phyloP scores from a whole-genome alignment of 2,329 filamentous ascomycete species.

The Exophiala aquamarina region DNA sequence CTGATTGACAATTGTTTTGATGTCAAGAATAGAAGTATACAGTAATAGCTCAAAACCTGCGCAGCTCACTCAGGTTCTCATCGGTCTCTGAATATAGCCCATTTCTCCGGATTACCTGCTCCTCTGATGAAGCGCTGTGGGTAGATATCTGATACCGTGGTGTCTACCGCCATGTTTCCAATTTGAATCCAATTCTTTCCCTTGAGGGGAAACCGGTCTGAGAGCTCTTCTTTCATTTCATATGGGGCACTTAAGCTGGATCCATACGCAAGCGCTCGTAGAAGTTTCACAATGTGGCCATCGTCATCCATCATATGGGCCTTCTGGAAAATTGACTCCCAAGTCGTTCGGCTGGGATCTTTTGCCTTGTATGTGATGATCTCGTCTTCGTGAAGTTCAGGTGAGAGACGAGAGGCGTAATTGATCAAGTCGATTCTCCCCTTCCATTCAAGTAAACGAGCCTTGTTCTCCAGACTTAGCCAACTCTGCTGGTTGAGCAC shows the following conservation, averaged over 20 bases:
- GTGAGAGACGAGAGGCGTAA: conserved; percentile 52
- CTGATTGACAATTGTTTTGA: no score
- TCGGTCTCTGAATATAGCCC: not conserved
- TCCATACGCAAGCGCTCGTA: conserved; percentile 5
- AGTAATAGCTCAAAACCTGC: no score
- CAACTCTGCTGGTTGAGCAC: conserved; percentile 54
- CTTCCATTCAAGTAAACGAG: conserved; percentile 77
- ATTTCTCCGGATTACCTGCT: not conserved
- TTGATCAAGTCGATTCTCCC: conserved; percentile 70
- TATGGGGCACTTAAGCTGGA: not conserved
- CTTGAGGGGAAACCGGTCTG: conserved; percentile 3
- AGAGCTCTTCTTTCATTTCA: not conserved
- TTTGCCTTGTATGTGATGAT: conserved; percentile 3
- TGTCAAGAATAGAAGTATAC: no score
- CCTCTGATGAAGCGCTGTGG: not conserved
- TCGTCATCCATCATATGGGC: conserved; percentile 4
- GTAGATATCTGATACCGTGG: conserved; percentile 1
- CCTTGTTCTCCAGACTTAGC: conserved; percentile 60
- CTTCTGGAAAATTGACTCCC: not conserved
- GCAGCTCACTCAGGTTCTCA: not conserved
- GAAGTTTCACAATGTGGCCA: conserved; percentile 6
- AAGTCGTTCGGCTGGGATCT: not conserved
- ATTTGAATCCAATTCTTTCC: not conserved
- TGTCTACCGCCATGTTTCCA: conserved; percentile 8
- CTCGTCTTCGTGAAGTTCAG: conserved; percentile 4